Percentiles rank a stretch among this genome's conserved stretches.
Evolutionary conservation across 257 asterid species (phyloP).

Genomic region (Paraleonurus japonicus): DNA sequence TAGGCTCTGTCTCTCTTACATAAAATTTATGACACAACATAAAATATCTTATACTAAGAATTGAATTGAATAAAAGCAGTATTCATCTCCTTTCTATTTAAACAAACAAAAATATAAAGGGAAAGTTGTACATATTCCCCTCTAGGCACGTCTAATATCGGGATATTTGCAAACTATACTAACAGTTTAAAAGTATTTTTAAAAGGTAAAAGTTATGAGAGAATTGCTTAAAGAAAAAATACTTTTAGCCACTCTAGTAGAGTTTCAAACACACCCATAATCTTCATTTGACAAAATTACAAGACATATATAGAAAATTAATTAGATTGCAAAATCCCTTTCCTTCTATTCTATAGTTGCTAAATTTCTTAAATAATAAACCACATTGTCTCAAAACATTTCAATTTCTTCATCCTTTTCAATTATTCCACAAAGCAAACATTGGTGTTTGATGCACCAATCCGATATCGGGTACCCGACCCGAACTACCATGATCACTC

Average conservation of each 20-base stretch:
- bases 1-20: not conserved
- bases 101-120: not conserved
- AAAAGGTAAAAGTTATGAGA: too few relatives aligned
- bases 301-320: not conserved
- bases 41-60: not conserved
- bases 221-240: too few relatives aligned
- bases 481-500: constrained; percentile 20
- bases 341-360: not conserved
- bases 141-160: not conserved
- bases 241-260: too few relatives aligned
- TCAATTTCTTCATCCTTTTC: constrained; percentile 10
- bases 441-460: constrained; percentile 49
- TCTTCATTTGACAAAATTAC: not conserved
- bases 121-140: not conserved
- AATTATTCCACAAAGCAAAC: constrained; percentile 68
- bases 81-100: not conserved
- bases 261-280: too few relatives aligned
- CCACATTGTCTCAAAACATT: not conserved
- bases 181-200: too few relatives aligned
- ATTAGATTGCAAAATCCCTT: not conserved
- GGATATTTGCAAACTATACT: too few relatives aligned
- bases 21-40: constrained; percentile 1
- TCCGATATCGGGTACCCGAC: constrained; percentile 29
- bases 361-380: not conserved
- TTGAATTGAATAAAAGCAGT: not conserved